A percentile compares a stretch with the other conserved stretches of the same genome.
Conservation (phyloP, 495 filamentous ascomycete genomes). For the Hypoxylon fuscum region DNA sequence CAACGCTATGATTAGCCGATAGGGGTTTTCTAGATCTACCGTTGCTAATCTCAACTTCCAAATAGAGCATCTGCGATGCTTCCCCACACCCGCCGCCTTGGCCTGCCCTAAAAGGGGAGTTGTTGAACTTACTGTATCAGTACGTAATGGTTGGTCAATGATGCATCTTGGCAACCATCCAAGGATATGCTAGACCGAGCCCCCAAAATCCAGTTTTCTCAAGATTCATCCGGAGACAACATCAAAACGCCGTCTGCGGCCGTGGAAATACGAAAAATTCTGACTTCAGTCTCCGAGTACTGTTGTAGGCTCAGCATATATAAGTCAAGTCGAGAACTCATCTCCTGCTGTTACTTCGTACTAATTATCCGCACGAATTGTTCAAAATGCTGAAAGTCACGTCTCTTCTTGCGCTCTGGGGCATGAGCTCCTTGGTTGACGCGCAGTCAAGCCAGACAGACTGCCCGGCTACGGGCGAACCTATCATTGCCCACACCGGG, state of each 20-base stretch:
- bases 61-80: conserved; percentile 23
- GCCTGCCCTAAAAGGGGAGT: conserved; percentile 30
- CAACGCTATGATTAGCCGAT: conserved; percentile 28
- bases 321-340: no score
- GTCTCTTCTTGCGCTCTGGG: conserved; percentile 32
- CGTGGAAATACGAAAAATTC: background rate
- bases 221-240: background rate
- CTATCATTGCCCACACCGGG: conserved; percentile 47
- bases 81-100: conserved; percentile 29
- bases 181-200: background rate
- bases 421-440: conserved; percentile 21
- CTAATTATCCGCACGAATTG: background rate
- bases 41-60: conserved; percentile 16
- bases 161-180: conserved; percentile 24
- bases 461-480: conserved; percentile 32
- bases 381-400: conserved; percentile 31
- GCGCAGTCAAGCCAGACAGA: conserved; percentile 14
- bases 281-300: background rate
- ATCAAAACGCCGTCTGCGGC: background rate
- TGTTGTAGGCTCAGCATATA: no score
- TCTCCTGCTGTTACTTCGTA: background rate
- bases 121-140: conserved; percentile 12
- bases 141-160: background rate
- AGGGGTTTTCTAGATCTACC: conserved; percentile 14
- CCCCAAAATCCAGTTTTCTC: conserved; percentile 12